These are phyloP conservation scores for Schizothecium vesticola DNA, from an alignment of 495 filamentous ascomycete species.

Conservation along the genomic window DNA sequence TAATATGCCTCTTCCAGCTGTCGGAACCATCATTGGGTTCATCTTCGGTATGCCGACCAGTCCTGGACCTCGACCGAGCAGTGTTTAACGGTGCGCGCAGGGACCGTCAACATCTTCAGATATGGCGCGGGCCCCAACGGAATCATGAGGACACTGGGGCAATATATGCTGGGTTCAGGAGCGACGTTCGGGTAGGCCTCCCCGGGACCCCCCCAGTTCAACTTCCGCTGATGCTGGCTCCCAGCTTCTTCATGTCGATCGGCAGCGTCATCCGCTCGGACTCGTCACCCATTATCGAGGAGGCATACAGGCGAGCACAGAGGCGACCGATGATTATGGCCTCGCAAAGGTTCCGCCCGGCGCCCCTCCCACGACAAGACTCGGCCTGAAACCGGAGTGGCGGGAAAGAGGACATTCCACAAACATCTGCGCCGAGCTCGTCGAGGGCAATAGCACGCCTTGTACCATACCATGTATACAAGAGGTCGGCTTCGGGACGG, in stretches of 20 bases:
- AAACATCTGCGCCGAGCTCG: not conserved
- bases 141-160: conserved; percentile 84
- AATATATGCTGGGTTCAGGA: conserved; percentile 96
- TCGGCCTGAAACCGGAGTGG: conserved; percentile 12
- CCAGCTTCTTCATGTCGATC: conserved; percentile 98
- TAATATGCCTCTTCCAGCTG: conserved; percentile 52
- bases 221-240: not conserved
- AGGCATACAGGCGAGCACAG: conserved; percentile 57
- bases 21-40: conserved; percentile 94
- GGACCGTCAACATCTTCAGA: conserved; percentile 87
- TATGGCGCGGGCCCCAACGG: conserved; percentile 91
- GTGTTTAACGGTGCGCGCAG: conserved; percentile 42
- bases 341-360: conserved; percentile 40
- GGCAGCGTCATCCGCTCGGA: conserved; percentile 93
- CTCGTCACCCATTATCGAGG: conserved; percentile 53
- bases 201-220: not conserved
- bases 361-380: conserved; percentile 8
- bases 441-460: not conserved
- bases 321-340: conserved; percentile 60
- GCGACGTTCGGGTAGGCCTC: conserved; percentile 82
- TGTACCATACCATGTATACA: not conserved
- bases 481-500: not conserved
- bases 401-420: not conserved
- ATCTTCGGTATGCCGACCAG: conserved; percentile 68
- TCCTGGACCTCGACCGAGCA: not conserved